Evolutionary conservation across 225 moss, liverwort and hornwort genomes (phyloP), one percentile per base, ranked within the genome.

Genomic region (Thuidium tamariscinum): DNA sequence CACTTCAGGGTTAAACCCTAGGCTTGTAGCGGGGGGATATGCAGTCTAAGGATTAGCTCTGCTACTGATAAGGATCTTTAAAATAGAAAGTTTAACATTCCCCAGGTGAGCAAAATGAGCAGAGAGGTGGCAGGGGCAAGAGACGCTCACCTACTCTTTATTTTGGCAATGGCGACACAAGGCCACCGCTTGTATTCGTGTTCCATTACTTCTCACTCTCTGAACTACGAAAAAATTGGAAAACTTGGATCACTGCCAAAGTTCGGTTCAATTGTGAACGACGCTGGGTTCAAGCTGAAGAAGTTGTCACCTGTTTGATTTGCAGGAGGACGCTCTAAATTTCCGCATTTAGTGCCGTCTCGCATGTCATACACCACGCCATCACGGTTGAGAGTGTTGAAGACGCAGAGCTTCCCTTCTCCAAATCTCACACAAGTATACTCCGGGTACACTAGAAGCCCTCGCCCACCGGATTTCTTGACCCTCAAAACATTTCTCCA

Each of bases 391-490:
- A 92, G 73, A 4, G 89, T 65, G 54, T 90, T 90, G 66, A 90
- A 86, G 27, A 92, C 64, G 71, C 87, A 92, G 7, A 90, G 27
- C 85, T 80, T 89, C 34, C 5, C 59, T 12, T 51, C 39, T 7
- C 87, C 89, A 21, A 87, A 88, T 3, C 27, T 7, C 12, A 92
- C 85, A 52, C 90, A 92, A 0, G 7, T 46, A 11, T 80, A 6
- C 37, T 90, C 92, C 0, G 90, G 92, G 16, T 89, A 92, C 5
- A 92, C 87, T 46, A 74, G 77, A 12, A 90, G 83, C 2, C 89
- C 85, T 61, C 90, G 78, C 6, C 89, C 82, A 17, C 85, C 86
- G 2, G 56, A 25, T 36, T 86, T 90, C 69, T 9, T 46, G 57
- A 27, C 68, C 37, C 19, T 16, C 44, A 86, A 37, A 9, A 84